Conservation (phyloP, 352 stramenopile genomes). For the Thalassiosira hispida region DNA sequence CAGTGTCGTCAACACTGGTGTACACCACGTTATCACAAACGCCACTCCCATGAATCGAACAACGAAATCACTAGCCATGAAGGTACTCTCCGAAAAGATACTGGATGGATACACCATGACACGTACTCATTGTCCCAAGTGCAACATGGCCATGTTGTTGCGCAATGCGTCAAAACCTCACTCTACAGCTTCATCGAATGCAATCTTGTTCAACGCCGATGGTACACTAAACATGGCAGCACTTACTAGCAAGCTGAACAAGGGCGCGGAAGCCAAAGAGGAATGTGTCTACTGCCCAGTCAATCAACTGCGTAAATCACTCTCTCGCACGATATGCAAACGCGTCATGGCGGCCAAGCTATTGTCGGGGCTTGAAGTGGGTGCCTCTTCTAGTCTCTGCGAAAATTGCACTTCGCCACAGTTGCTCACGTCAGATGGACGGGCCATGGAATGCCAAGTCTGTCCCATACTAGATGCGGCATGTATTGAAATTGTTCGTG, state of each 20-base stretch:
- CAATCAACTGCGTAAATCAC: neutral
- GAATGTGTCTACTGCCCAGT: conserved; percentile 32
- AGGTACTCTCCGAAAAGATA: conserved; percentile 36
- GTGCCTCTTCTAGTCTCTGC: neutral
- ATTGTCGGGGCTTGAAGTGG: neutral
- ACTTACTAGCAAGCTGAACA: no score
- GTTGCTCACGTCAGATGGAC: neutral
- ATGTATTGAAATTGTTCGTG: conserved; percentile 26
- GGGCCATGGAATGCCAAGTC: conserved; percentile 13
- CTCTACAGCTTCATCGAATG: neutral
- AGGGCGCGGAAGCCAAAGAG: neutral
- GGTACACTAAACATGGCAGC: neutral
- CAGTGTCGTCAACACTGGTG: neutral
- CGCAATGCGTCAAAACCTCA: neutral
- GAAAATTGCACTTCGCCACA: neutral
- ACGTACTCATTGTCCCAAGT: conserved; percentile 28
- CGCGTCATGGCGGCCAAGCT: conserved; percentile 12
- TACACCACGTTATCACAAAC: neutral
- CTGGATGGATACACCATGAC: conserved; percentile 36
- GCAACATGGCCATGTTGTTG: conserved; percentile 19
- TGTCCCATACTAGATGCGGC: conserved; percentile 22
- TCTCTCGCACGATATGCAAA: conserved; percentile 10
- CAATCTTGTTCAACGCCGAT: neutral
- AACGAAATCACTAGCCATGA: conserved; percentile 26
- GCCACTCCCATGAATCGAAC: neutral